Evolutionary conservation across 345 rosid species (phyloP).

Genomic region (Rhodamnia argentea): DNA sequence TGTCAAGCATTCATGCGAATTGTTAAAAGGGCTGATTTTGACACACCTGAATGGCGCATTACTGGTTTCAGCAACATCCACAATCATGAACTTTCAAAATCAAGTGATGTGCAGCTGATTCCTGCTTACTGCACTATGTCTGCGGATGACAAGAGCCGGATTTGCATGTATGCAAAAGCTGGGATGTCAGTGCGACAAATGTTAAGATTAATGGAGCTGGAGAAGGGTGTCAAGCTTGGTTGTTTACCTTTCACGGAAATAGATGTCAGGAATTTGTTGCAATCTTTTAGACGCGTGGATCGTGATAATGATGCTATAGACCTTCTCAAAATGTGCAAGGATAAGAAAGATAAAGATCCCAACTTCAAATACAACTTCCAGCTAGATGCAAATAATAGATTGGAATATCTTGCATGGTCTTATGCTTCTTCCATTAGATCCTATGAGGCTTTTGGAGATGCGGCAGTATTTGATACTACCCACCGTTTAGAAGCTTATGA

Average conservation of each 20-base stretch:
- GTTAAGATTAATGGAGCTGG: constrained; percentile 59
- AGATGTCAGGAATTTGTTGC: constrained; percentile 47
- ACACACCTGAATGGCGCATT: constrained; percentile 49
- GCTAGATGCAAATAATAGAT: constrained; percentile 35
- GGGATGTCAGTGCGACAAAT: constrained; percentile 67
- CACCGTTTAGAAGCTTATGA: constrained; percentile 47
- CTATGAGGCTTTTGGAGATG: constrained; percentile 49
- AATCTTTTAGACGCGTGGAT: constrained; percentile 41
- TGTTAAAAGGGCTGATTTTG: constrained; percentile 47
- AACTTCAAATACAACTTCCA: constrained; percentile 40
- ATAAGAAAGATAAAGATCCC: constrained; percentile 36
- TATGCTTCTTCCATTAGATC: constrained; percentile 38
- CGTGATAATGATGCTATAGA: constrained; percentile 42
- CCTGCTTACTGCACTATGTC: constrained; percentile 42
- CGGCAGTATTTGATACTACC: constrained; percentile 39
- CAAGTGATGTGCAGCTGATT: constrained; percentile 23
- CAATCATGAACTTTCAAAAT: constrained; percentile 44
- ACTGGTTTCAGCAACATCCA: constrained; percentile 49
- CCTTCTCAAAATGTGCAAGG: constrained; percentile 50
- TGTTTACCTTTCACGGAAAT: constrained; percentile 53
- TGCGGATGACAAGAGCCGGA: constrained; percentile 42
- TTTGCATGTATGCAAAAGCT: constrained; percentile 60
- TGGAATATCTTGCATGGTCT: constrained; percentile 51
- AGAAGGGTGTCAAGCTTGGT: constrained; percentile 61
- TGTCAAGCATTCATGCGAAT: constrained; percentile 50